Conservation (phyloP, 2,329 filamentous ascomycete genomes). For the Hypomyces perniciosus region DNA sequence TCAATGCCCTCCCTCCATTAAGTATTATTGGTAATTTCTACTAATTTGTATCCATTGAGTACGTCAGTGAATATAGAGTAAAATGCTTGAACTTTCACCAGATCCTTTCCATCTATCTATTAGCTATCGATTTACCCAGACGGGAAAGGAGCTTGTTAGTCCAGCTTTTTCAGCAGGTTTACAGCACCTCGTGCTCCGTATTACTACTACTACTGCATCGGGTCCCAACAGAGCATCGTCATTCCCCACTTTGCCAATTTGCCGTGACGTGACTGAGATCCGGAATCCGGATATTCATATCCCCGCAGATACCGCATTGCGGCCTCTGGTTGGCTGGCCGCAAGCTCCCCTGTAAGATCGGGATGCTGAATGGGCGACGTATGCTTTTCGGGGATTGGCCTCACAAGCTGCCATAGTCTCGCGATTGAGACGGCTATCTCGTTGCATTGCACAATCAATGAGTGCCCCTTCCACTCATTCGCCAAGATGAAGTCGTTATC, state of each 20-base stretch:
- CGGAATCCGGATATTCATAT: slow-evolving; percentile 11
- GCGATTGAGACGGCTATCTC: slow-evolving; percentile 14
- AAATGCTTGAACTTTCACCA: too few species aligned
- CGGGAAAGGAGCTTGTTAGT: too few species aligned
- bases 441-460: slow-evolving; percentile 28
- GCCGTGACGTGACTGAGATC: background rate
- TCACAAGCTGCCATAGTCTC: slow-evolving; percentile 13
- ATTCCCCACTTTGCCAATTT: background rate
- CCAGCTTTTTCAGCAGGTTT: too few species aligned
- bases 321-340: slow-evolving; percentile 22
- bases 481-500: slow-evolving; percentile 38
- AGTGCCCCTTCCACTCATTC: slow-evolving; percentile 21
- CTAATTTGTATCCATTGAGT: too few species aligned
- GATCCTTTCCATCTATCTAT: too few species aligned
- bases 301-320: slow-evolving; percentile 1
- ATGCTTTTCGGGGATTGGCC: slow-evolving; percentile 27
- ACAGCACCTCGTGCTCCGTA: too few species aligned
- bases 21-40: too few species aligned
- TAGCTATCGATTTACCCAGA: too few species aligned
- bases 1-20: too few species aligned
- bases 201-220: background rate
- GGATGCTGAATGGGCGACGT: slow-evolving; percentile 29
- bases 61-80: too few species aligned
- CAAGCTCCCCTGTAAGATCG: slow-evolving; percentile 23
- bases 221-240: background rate